phyloP scores from a whole-genome alignment of 495 filamentous ascomycete species.

The Thermothielavioides terrestris region DNA sequence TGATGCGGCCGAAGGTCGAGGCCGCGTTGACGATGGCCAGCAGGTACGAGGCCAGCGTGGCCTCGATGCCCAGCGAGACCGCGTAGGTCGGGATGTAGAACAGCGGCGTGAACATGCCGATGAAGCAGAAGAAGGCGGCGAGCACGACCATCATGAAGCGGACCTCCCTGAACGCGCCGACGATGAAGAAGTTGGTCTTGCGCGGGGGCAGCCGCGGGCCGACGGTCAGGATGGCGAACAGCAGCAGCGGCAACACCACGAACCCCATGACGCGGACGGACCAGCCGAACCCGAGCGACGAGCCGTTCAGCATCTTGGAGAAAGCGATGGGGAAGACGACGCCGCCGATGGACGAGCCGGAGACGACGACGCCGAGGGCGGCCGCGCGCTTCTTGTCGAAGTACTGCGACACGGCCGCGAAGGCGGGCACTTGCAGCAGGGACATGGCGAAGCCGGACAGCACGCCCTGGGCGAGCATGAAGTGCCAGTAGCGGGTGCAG shows the following conservation, averaged over 20 bases:
- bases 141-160: conserved; percentile 31
- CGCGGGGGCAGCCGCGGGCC: conserved; percentile 39
- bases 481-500: conserved; percentile 51
- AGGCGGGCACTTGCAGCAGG: conserved; percentile 42
- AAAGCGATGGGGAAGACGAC: conserved; percentile 42
- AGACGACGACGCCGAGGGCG: conserved; percentile 47
- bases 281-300: conserved; percentile 50
- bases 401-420: conserved; percentile 46
- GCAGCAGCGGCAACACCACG: conserved; percentile 41
- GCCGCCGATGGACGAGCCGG: conserved; percentile 51
- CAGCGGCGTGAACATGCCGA: conserved; percentile 49
- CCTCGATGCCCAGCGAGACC: conserved; percentile 36
- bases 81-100: conserved; percentile 52
- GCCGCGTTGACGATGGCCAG: conserved; percentile 45
- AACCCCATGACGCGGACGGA: conserved; percentile 51
- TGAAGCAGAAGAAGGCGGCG: conserved; percentile 35
- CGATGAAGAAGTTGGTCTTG: conserved; percentile 34
- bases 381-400: conserved; percentile 46
- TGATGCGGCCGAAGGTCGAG: conserved; percentile 48
- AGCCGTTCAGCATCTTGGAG: conserved; percentile 32
- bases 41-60: conserved; percentile 46
- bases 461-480: conserved; percentile 54
- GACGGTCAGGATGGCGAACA: conserved; percentile 35
- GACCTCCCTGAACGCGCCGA: conserved; percentile 32
- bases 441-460: conserved; percentile 44